Conservation (phyloP, 2,329 filamentous ascomycete genomes). For the Hypocrella siamensis region DNA sequence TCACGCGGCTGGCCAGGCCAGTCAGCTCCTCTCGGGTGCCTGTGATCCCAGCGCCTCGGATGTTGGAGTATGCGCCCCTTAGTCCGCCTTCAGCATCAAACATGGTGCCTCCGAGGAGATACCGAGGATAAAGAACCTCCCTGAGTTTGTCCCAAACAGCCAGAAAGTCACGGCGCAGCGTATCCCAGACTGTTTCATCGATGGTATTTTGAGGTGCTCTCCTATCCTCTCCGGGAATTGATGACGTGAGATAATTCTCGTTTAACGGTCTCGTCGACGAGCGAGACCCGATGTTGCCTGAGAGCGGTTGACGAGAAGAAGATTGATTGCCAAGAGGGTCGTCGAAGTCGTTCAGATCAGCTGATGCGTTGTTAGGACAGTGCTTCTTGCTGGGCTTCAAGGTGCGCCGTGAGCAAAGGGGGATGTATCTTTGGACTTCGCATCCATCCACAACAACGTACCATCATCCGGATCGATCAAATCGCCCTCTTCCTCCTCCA, state of each 20-base stretch:
- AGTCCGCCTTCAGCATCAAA: conserved; percentile 37
- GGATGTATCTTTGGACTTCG: not conserved
- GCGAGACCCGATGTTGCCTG: conserved; percentile 62
- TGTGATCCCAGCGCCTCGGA: conserved; percentile 40
- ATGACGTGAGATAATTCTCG: conserved; percentile 72
- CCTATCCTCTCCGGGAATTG: conserved; percentile 85
- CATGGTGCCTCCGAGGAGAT: conserved; percentile 63
- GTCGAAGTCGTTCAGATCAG: conserved; percentile 83
- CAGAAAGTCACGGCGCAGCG: conserved; percentile 77
- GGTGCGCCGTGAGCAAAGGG: not conserved
- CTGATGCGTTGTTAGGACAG: conserved; percentile 23
- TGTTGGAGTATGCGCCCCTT: conserved; percentile 45
- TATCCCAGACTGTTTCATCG: conserved; percentile 95
- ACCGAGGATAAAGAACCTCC: conserved; percentile 91
- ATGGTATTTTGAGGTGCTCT: conserved; percentile 83
- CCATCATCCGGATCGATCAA: conserved; percentile 69
- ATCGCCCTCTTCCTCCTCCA: conserved; percentile 54
- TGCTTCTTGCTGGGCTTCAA: no score
- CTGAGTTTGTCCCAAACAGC: conserved; percentile 97
- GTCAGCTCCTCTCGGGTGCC: conserved; percentile 48
- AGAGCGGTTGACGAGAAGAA: conserved; percentile 65
- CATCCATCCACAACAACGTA: conserved; percentile 18
- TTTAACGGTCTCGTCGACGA: conserved; percentile 44
- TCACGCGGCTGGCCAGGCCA: conserved; percentile 42
- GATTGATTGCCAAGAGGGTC: conserved; percentile 58